A percentile compares a stretch with the other conserved stretches of the same genome.
Conservation (phyloP, 2,329 filamentous ascomycete species). For the Claviceps maximensis region DNA sequence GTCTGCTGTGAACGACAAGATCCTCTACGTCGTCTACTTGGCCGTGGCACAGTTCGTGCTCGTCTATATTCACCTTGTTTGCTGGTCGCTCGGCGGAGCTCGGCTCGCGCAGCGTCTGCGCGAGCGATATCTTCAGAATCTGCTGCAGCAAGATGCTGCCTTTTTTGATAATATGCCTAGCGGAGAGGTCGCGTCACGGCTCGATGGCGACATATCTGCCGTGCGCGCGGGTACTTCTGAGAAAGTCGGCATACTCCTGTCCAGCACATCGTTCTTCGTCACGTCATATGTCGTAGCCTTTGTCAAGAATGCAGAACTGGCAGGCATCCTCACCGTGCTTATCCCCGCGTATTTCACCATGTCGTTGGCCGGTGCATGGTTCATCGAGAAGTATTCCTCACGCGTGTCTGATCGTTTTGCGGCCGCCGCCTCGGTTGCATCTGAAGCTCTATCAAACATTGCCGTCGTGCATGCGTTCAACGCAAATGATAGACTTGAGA, state of each 20-base stretch:
- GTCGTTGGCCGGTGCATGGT: constrained; percentile 36
- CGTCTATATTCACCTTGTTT: constrained; percentile 45
- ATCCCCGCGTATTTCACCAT: constrained; percentile 43
- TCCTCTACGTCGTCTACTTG: constrained; percentile 45
- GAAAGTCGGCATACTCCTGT: constrained; percentile 40
- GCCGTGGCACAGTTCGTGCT: constrained; percentile 43
- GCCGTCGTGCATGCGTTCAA: constrained; percentile 28
- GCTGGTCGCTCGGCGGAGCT: constrained; percentile 44
- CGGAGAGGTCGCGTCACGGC: constrained; percentile 42
- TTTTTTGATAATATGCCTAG: constrained; percentile 43
- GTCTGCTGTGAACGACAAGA: constrained; percentile 29
- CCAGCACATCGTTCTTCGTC: constrained; percentile 43
- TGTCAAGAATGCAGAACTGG: constrained; percentile 41
- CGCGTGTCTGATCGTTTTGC: constrained; percentile 32
- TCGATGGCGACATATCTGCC: constrained; percentile 45
- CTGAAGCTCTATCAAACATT: constrained; percentile 39
- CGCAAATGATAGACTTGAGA: constrained; percentile 36
- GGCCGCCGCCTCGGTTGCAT: constrained; percentile 39
- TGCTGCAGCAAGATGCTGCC: constrained; percentile 42
- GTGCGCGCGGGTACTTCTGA: constrained; percentile 49
- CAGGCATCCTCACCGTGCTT: constrained; percentile 43
- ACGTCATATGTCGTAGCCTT: constrained; percentile 28
- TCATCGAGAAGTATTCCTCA: constrained; percentile 31
- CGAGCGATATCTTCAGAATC: constrained; percentile 37
- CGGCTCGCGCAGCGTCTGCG: constrained; percentile 44